These are phyloP conservation scores for Boletus coffeatus DNA, from an alignment of 1,284 basidiomycete genomes.

Conservation along the genomic window DNA sequence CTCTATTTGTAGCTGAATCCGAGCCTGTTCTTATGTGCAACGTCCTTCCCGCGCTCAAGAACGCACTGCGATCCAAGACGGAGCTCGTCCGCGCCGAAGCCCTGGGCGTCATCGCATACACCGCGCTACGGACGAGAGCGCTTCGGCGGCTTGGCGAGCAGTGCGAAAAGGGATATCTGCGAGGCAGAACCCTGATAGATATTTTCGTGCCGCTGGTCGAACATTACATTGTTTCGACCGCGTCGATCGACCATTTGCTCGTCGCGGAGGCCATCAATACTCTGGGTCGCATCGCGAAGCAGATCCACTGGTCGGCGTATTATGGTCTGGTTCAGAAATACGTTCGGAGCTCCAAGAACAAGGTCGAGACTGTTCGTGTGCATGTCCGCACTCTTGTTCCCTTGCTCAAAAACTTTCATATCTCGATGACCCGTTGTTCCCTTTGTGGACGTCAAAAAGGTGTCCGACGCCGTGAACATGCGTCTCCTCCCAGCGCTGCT, in stretches of 20 bases:
- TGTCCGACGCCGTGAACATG: constrained; percentile 74
- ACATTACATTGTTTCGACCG: constrained; percentile 71
- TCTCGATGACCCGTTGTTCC: constrained; percentile 47
- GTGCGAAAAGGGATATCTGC: constrained; percentile 64
- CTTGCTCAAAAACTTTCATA: constrained; percentile 91
- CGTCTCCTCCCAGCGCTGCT: constrained; percentile 76
- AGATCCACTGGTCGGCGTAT: constrained; percentile 84
- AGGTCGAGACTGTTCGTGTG: constrained; percentile 73
- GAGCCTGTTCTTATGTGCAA: constrained; percentile 59
- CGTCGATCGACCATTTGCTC: constrained; percentile 83
- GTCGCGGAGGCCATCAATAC: constrained; percentile 86
- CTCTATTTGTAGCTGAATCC: constrained; percentile 19
- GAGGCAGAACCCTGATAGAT: constrained; percentile 73
- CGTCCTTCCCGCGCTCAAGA: constrained; percentile 81
- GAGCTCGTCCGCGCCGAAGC: constrained; percentile 91
- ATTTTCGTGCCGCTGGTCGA: constrained; percentile 86
- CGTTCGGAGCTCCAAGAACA: constrained; percentile 67
- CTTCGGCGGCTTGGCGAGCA: constrained; percentile 82
- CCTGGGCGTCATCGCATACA: constrained; percentile 75
- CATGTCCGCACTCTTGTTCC: constrained; percentile 86
- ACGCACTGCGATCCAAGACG: constrained; percentile 72
- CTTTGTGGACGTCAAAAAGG: constrained; percentile 35
- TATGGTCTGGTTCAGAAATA: constrained; percentile 81
- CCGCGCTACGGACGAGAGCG: constrained; percentile 79
- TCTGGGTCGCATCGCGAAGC: constrained; percentile 70